These are phyloP conservation scores for Penicillium fimorum DNA, from an alignment of 495 filamentous ascomycete genomes.

Conservation along the genomic window DNA sequence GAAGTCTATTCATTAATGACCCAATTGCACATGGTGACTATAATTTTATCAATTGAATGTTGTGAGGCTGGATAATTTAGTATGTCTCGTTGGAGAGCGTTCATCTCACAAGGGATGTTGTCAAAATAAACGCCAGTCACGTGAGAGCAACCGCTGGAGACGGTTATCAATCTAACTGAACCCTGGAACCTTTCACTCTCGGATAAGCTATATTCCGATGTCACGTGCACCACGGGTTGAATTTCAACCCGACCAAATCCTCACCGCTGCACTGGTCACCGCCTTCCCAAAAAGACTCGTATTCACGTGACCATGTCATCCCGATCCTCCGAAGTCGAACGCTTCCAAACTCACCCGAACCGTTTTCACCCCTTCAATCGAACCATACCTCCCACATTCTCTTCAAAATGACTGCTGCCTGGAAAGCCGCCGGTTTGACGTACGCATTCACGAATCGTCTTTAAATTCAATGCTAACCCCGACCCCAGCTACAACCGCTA, in stretches of 20 bases:
- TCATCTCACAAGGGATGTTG: neutral
- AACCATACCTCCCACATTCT: constrained; percentile 28
- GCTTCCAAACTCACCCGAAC: constrained; percentile 37
- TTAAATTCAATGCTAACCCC: constrained; percentile 30
- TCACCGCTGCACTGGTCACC: neutral
- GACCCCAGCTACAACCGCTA: constrained; percentile 53
- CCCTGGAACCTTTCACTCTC: too few species aligned
- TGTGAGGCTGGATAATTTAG: neutral
- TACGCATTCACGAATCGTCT: constrained; percentile 46
- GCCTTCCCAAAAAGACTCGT: neutral
- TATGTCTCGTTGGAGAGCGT: neutral
- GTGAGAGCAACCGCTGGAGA: neutral
- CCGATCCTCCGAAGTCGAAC: constrained; percentile 45
- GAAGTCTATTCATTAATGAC: neutral
- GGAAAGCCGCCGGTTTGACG: constrained; percentile 98
- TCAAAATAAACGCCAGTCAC: neutral
- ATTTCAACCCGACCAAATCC: neutral
- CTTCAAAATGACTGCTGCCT: constrained; percentile 93
- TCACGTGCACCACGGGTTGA: too few species aligned
- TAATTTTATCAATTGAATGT: neutral
- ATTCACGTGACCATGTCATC: constrained; percentile 21
- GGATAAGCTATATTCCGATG: neutral
- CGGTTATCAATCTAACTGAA: neutral
- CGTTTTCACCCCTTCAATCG: constrained; percentile 34
- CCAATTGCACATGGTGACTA: neutral